Percentiles rank a stretch among this genome's conserved stretches.
phyloP scores from a whole-genome alignment of 768 basidiomycete genomes.

The Hygrophorus russula region DNA sequence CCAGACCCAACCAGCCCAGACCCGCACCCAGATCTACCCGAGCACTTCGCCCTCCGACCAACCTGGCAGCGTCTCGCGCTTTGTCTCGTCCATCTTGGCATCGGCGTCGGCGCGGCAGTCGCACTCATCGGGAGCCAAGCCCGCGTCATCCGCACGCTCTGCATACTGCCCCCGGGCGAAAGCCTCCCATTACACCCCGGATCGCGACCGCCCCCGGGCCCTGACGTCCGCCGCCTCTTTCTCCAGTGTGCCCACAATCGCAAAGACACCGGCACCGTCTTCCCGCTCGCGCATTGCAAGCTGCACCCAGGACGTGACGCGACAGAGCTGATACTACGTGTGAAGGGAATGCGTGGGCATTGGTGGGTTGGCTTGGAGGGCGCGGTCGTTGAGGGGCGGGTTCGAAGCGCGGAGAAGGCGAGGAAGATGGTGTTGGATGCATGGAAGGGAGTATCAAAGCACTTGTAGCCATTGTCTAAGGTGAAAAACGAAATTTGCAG shows the following conservation, averaged over 20 bases:
- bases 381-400: constrained; percentile 16
- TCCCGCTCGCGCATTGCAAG: constrained; percentile 17
- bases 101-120: constrained; percentile 20
- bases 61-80: constrained; percentile 22
- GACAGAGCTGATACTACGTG: constrained; percentile 21
- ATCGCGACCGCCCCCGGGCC: constrained; percentile 3
- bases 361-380: constrained; percentile 22
- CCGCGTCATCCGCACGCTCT: constrained; percentile 21
- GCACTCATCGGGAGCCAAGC: constrained; percentile 19
- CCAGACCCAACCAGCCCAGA: constrained; percentile 9
- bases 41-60: constrained; percentile 19
- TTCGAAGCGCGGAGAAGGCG: too few species aligned
- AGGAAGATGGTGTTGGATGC: too few species aligned
- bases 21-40: constrained; percentile 1
- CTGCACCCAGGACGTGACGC: constrained; percentile 20
- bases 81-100: constrained; percentile 17
- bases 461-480: too few species aligned
- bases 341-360: constrained; percentile 19
- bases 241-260: constrained; percentile 22
- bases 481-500: too few species aligned
- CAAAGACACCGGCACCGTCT: constrained; percentile 15
- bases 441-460: too few species aligned
- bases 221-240: constrained; percentile 16
- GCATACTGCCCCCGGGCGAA: constrained; percentile 17
- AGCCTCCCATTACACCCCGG: too few species aligned